Evolutionary conservation across 2,329 filamentous ascomycete genomes (phyloP).

Genomic region (Alternaria brassicicola): DNA sequence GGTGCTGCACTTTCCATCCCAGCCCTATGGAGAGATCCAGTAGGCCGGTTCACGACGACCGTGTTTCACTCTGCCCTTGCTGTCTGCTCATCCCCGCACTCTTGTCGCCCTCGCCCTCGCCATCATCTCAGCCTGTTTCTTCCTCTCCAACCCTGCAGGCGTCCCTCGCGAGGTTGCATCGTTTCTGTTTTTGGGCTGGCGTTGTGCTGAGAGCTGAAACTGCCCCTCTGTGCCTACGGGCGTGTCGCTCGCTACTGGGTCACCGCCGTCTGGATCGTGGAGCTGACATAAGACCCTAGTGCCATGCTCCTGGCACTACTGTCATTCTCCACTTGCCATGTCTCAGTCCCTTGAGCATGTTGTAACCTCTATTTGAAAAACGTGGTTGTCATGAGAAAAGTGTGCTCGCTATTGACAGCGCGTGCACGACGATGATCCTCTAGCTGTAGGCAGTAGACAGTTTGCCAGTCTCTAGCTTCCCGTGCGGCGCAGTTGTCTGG

Average conservation of each 20-base stretch:
- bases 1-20: conserved; percentile 19
- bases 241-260: conserved; percentile 4
- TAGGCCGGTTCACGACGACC: conserved; percentile 28
- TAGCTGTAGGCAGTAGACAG: conserved; percentile 4
- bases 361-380: background rate
- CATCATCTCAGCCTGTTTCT: conserved; percentile 14
- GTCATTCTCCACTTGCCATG: background rate
- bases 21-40: conserved; percentile 25
- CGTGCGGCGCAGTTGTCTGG: conserved; percentile 7
- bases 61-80: conserved; percentile 28
- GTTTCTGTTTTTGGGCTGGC: conserved; percentile 1
- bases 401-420: background rate
- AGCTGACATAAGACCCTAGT: background rate
- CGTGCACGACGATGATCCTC: background rate
- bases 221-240: conserved; percentile 4
- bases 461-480: conserved; percentile 1
- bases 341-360: background rate
- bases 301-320: background rate
- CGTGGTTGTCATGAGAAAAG: background rate
- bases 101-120: conserved; percentile 24
- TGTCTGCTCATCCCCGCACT: conserved; percentile 21
- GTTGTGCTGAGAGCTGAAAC: conserved; percentile 12
- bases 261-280: background rate
- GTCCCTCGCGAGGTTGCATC: conserved; percentile 18
- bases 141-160: conserved; percentile 10